Evolutionary conservation across 768 basidiomycete genomes (phyloP), one percentile per base, ranked within the genome.

Genomic region (Trametes maxima): DNA sequence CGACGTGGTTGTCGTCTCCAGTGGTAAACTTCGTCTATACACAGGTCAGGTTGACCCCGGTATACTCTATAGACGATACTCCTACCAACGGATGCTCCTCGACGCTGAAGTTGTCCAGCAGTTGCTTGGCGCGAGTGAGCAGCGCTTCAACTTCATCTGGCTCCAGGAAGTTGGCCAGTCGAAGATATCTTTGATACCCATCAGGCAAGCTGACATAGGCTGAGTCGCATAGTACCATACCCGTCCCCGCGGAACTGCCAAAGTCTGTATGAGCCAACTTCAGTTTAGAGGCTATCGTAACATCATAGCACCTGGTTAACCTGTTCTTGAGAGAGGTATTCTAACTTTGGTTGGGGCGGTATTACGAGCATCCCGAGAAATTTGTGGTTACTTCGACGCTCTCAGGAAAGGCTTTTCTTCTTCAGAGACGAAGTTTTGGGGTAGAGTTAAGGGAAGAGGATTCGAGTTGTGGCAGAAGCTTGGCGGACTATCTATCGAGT

Each of bases 1-100:
- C 95, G 24, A 94, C 81, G 67, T 94, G 92, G 54, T 87, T 79
- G 59, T 83, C 77, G 60, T 91, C 87, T 21, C 82, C 82, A 0
- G 94, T 95, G 16, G 89, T 91, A 75, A 99, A 99, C 70, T 86
- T 90, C 13, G 95, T 98, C 94, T 94, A 58, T 21, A 17, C 4
- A 16, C 3, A 6, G 24, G 5, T 22, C 21, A 46, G 7, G 6
- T 22, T 8, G 17, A 7, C 5, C 1, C 11, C 2, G 17, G 4
- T 12, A 36, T 36, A 33, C 19, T 19, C n/a, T 51, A 28, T 8
- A 43, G 52, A 37, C 2, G 22, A 33, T 50, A 25, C 62, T 5
- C 28, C 28, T 62, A 94, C 94, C 70, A 88, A 73, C 2, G 97
- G 95, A 72, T 98, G 96, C 37, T 84, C 81, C 33, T 86, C 83